Evolutionary conservation across 1,284 basidiomycete genomes (phyloP).

Genomic region (Apiotrichum veenhuisii): DNA sequence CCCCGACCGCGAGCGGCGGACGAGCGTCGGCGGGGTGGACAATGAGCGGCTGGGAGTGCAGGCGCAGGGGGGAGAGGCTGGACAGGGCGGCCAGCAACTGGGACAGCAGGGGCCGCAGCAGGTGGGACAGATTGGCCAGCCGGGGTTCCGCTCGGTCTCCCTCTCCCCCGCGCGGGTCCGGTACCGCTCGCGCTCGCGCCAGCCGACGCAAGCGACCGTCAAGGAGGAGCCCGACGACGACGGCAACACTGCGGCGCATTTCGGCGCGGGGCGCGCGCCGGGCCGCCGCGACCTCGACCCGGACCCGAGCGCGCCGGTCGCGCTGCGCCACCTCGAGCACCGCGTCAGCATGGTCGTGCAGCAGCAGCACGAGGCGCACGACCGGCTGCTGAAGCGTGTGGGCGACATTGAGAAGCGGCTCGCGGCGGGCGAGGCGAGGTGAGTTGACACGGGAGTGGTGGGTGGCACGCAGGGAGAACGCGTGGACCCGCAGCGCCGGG

Average conservation of each 20-base stretch:
- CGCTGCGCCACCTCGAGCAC: conserved; percentile 4
- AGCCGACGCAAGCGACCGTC: conserved; percentile 7
- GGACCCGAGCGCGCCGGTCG: background rate
- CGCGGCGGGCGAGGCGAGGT: conserved; percentile 10
- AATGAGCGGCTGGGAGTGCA: too few relatives aligned
- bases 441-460: background rate
- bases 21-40: too few relatives aligned
- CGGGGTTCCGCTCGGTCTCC: background rate
- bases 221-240: conserved; percentile 7
- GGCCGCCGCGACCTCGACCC: conserved; percentile 2
- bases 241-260: too few relatives aligned
- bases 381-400: conserved; percentile 3
- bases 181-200: conserved; percentile 18
- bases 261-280: background rate
- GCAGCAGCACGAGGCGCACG: conserved; percentile 14
- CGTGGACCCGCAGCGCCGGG: background rate
- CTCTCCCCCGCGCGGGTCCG: background rate
- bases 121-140: background rate
- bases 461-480: background rate
- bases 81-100: background rate
- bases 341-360: conserved; percentile 4
- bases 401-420: background rate
- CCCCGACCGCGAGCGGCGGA: conserved; percentile 2
- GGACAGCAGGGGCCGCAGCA: background rate
- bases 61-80: too few relatives aligned